Percentiles rank a stretch among this genome's conserved stretches.
Evolutionary conservation across 129 eudicot genomes (phyloP).

Genomic region (Oenanthe sinensis): DNA sequence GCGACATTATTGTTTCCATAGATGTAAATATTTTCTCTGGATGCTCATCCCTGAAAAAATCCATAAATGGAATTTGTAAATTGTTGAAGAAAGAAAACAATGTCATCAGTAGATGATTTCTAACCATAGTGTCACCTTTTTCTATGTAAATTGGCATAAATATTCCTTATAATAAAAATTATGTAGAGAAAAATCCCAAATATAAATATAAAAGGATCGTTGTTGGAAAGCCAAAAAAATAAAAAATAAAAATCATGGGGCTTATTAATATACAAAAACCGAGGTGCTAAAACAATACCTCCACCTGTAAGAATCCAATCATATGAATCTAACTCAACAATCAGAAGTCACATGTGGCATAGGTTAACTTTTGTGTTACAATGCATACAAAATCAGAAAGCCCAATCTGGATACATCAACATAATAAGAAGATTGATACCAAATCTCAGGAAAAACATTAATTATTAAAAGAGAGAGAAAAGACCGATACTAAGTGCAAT

Average conservation of each 20-base stretch:
- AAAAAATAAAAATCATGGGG: background rate
- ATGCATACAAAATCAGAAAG: background rate
- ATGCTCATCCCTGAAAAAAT: slow-evolving; percentile 57
- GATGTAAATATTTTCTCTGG: slow-evolving; percentile 46
- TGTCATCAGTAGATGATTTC: background rate
- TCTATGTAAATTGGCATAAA: background rate
- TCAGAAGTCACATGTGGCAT: background rate
- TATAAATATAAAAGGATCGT: background rate
- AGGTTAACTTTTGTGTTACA: background rate
- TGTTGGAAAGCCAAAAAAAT: background rate
- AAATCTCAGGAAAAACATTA: background rate
- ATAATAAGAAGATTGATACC: background rate
- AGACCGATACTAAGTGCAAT: background rate
- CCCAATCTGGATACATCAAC: background rate
- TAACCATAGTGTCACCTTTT: background rate
- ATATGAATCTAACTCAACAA: background rate
- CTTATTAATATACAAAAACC: background rate
- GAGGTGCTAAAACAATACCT: background rate
- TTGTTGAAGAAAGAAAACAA: background rate
- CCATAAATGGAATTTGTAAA: background rate
- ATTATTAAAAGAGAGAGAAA: background rate
- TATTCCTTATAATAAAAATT: too few species aligned
- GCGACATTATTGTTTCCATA: slow-evolving; percentile 89
- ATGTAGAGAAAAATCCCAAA: background rate
- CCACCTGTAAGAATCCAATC: background rate